phyloP scores from a whole-genome alignment of 306 rosid species.

The Malus sieversii region DNA sequence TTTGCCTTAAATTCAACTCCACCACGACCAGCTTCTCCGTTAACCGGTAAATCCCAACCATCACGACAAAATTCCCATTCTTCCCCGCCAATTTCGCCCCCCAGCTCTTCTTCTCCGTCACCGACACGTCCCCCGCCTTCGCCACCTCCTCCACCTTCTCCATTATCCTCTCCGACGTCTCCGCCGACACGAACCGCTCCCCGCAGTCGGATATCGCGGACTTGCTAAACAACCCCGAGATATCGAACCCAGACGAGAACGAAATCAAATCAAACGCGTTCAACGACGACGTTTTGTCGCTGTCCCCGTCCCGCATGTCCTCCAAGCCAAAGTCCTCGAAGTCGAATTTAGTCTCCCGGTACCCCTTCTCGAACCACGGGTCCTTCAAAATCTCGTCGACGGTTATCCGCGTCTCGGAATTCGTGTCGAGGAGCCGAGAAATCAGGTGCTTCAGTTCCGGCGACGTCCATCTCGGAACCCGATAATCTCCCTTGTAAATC shows the following conservation, averaged over 20 bases:
- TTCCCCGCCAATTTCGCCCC: conserved; percentile 46
- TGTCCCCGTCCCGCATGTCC: neutral
- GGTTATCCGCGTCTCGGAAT: conserved; percentile 52
- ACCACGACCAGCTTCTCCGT: conserved; percentile 61
- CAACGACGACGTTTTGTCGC: conserved; percentile 12
- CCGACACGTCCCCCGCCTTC: conserved; percentile 12
- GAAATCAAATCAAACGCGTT: conserved; percentile 81
- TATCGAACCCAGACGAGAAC: conserved; percentile 53
- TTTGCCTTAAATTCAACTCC: conserved; percentile 29
- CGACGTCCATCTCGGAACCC: conserved; percentile 50
- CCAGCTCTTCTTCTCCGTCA: conserved; percentile 25
- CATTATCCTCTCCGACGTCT: conserved; percentile 32
- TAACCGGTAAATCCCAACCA: conserved; percentile 41
- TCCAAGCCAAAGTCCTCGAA: neutral
- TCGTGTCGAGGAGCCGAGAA: conserved; percentile 52
- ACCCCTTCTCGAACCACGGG: conserved; percentile 60
- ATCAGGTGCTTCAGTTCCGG: conserved; percentile 35
- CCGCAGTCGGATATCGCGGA: conserved; percentile 11
- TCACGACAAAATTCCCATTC: conserved; percentile 31
- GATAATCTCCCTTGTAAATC: conserved; percentile 67
- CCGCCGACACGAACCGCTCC: conserved; percentile 48
- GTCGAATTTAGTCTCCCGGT: conserved; percentile 18
- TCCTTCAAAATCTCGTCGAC: conserved; percentile 45
- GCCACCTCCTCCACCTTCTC: conserved; percentile 39
- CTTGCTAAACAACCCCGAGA: conserved; percentile 41